Base-by-base conservation (phyloP, 139 green algal genomes). In the Gonium pectorale region DNA sequence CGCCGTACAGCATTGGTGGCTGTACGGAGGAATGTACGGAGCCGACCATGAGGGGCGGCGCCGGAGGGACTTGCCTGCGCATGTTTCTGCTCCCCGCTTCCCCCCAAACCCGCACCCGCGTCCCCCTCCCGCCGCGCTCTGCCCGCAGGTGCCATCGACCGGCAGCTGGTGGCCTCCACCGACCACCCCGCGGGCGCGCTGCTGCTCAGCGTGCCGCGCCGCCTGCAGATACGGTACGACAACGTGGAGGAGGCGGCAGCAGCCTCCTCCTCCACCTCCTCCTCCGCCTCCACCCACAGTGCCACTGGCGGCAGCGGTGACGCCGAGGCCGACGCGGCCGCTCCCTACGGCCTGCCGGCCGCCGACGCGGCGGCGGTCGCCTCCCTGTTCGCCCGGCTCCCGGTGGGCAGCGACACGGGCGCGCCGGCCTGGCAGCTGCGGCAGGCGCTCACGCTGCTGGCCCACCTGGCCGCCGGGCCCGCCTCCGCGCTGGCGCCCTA, bases 371-470 rank as follows among this genome's bases (percentile, higher is more conserved):
- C n/a, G 13, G 64, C 51, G 2, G 29, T 88, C 66, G n/a, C 43
- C 40, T 5, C 37, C 15, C 31, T 75, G 21, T 83, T 46, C 35
- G 69, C 51, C 26, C 9, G 31, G 21, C 56, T 81, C 51, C 70
- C 70, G n/a, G 17, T 22, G 4, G 63, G 63, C 29, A 72, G 49
- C 79, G 79, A 78, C 64, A 85, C 64, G 2, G 62, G 78, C 24
- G 37, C 27, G 27, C 9, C 68, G 6, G 71, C 59, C 52, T 69
- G 38, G 37, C 84, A 96, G 88, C 95, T 98, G 66, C 98, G 98
- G 90, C 74, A 82, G 5, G 74, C 74, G 13, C 74, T 82, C 33
- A 82, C 74, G 1, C 3, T 92, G 3, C 62, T 92, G 67, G 90
- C 82, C 80, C 89, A 92, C 44, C 60, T 79, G 24, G 49, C 62